Percentiles rank a stretch among this genome's conserved stretches.
phyloP scores from a whole-genome alignment of 1,284 basidiomycete genomes.

The Ceratobasidium theobromae region DNA sequence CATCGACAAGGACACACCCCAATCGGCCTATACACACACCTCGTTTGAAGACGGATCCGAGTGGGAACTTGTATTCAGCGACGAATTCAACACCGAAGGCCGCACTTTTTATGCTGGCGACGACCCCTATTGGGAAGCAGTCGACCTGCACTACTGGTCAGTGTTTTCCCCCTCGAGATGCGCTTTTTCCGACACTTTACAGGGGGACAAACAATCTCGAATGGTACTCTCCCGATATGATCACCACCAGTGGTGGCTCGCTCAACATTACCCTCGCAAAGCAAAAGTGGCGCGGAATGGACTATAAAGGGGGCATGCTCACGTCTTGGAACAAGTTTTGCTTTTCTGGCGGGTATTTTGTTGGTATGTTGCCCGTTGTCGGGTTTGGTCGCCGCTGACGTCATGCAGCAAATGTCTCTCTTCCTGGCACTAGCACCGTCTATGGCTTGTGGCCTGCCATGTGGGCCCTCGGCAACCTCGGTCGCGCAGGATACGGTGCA shows the following conservation, averaged over 20 bases:
- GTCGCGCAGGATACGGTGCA: slow-evolving; percentile 77
- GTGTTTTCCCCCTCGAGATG: neutral
- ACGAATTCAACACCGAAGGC: slow-evolving; percentile 52
- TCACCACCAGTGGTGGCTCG: slow-evolving; percentile 69
- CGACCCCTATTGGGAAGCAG: slow-evolving; percentile 51
- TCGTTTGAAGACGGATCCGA: slow-evolving; percentile 45
- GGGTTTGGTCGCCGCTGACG: slow-evolving; percentile 60
- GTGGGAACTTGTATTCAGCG: slow-evolving; percentile 50
- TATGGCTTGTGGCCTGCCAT: slow-evolving; percentile 62
- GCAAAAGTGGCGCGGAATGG: slow-evolving; percentile 59
- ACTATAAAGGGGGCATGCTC: slow-evolving; percentile 68
- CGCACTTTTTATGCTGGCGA: slow-evolving; percentile 53
- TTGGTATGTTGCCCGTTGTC: slow-evolving; percentile 47
- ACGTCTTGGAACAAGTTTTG: slow-evolving; percentile 85
- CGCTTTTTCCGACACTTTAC: slow-evolving; percentile 6
- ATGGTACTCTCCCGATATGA: slow-evolving; percentile 69
- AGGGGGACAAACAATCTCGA: slow-evolving; percentile 49
- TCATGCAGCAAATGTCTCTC: slow-evolving; percentile 45
- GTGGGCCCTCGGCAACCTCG: slow-evolving; percentile 94
- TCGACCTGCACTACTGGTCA: slow-evolving; percentile 53
- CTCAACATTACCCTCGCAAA: slow-evolving; percentile 74
- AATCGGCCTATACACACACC: slow-evolving; percentile 42
- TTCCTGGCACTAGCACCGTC: slow-evolving; percentile 48
- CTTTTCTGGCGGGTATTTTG: slow-evolving; percentile 74
- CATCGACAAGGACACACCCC: slow-evolving; percentile 74